Base-by-base conservation (phyloP, 1,139 yeast genomes). In the Zygosaccharomyces sapae region DNA sequence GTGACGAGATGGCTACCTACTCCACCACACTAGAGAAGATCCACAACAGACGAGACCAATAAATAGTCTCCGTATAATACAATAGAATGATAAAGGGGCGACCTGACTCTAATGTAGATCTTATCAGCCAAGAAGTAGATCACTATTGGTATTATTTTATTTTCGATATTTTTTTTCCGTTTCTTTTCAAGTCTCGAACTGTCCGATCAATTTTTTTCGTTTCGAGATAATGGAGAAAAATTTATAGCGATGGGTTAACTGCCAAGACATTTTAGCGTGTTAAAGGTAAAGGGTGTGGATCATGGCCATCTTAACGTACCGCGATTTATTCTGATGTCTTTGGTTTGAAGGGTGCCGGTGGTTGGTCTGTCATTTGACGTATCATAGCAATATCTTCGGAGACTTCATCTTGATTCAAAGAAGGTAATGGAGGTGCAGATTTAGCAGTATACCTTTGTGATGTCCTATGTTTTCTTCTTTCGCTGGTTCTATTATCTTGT, bases 371-470 rank as follows among this genome's bases (percentile, higher is more conserved):
- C 20, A 63, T 46, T 10, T 55, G 52, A 42, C 67, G 59, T 8
- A 65, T 59, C 39, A 60, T 44, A 2, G 63, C 59, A 6, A 65
- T 63, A 43, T 65, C 69, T 16, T 58, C 66, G 1, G 66, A 61
- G 6, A 65, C 67, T 48, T 65, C 68, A 29, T 64, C 68, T 7
- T 53, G 54, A 5, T 52, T 56, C 40, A 65, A 47, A 1, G 68
- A 63, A 37, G 50, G 61, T 12, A 65, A 41, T 3, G 67, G 63
- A n/a, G 69, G 69, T 3, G 69, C 69, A 1, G 67, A 50, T 44
- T 65, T 65, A 5, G 67, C 58, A 1, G 68, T 57, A 33, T 59
- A 62, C 25, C 68, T 47, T 48, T 62, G 65, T 12, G 60, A 54
- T 22, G 57, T 53, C 45, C 65, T 51, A 24, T 56, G 58, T 48